Conservation (phyloP, 495 filamentous ascomycete species). For the Echria macrotheca region DNA sequence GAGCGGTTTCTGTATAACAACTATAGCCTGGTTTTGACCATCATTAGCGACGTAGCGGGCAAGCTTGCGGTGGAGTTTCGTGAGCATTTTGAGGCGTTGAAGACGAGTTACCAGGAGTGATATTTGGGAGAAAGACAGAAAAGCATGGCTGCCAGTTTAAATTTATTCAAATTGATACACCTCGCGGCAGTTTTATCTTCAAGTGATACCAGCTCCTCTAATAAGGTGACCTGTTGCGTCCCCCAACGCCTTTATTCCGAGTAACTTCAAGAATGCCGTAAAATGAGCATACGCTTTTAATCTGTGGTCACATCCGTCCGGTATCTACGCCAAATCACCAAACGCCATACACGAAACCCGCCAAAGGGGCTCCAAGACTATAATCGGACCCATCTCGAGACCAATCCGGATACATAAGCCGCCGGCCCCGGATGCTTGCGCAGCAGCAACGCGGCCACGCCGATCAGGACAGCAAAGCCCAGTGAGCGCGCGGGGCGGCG, state of each 20-base stretch:
- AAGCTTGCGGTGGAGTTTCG: slow-evolving; percentile 73
- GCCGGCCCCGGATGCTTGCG: slow-evolving; percentile 26
- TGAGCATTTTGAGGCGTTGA: slow-evolving; percentile 58
- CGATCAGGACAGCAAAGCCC: slow-evolving; percentile 60
- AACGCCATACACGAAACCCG: too few relatives aligned
- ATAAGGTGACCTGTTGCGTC: too few relatives aligned
- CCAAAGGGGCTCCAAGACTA: too few relatives aligned
- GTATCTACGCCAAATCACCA: too few relatives aligned
- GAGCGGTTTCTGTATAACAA: slow-evolving; percentile 92
- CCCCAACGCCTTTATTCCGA: too few relatives aligned
- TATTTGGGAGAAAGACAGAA: slow-evolving; percentile 15
- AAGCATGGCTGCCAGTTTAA: too few relatives aligned
- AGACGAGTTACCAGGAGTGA: slow-evolving; percentile 44
- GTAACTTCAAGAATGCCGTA: too few relatives aligned
- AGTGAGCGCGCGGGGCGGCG: slow-evolving; percentile 50
- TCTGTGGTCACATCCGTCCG: too few relatives aligned
- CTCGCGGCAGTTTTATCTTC: too few relatives aligned
- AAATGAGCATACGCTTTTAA: too few relatives aligned
- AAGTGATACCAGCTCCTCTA: too few relatives aligned
- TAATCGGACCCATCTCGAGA: slow-evolving; percentile 21
- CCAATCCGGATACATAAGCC: slow-evolving; percentile 13
- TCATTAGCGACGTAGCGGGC: slow-evolving; percentile 78
- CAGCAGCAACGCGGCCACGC: slow-evolving; percentile 43
- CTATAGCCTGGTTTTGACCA: slow-evolving; percentile 84
- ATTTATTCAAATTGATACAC: too few relatives aligned